These are phyloP conservation scores for Conticribra weissflogii DNA, from an alignment of 108 stramenopile species.

Conservation along the genomic window DNA sequence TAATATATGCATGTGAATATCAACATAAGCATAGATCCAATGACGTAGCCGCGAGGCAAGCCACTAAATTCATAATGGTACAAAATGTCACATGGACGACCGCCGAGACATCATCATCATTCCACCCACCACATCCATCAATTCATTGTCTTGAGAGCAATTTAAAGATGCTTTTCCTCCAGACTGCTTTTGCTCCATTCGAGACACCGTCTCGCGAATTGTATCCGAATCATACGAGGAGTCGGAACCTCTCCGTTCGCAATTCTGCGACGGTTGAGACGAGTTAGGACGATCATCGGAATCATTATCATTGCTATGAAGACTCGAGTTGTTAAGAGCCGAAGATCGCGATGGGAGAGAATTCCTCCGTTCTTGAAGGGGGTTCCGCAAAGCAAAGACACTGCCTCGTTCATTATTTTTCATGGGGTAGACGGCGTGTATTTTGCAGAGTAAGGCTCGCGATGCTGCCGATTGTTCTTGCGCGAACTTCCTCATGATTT, in stretches of 20 bases:
- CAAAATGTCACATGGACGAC: not conserved
- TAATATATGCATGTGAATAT: too few relatives aligned
- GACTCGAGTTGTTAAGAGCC: too few relatives aligned
- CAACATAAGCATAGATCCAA: too few relatives aligned
- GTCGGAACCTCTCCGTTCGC: too few relatives aligned
- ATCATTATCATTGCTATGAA: too few relatives aligned
- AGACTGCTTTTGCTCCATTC: not conserved
- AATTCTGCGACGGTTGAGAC: too few relatives aligned
- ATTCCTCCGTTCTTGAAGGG: not conserved
- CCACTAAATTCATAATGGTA: too few relatives aligned
- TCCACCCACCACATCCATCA: constrained; percentile 16
- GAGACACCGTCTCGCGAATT: not conserved
- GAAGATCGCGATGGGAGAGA: not conserved
- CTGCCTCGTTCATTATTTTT: not conserved
- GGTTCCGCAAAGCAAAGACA: not conserved
- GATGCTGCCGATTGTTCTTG: not conserved
- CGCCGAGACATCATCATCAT: constrained; percentile 18
- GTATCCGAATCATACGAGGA: not conserved
- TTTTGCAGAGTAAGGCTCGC: not conserved
- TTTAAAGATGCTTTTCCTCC: not conserved
- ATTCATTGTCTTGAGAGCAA: not conserved
- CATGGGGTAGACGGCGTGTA: not conserved
- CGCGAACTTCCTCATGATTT: not conserved
- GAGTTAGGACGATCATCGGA: too few relatives aligned
- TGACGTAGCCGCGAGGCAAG: too few relatives aligned